These are phyloP conservation scores for Echium plantagineum DNA, from an alignment of 257 asterid genomes.

Conservation along the genomic window DNA sequence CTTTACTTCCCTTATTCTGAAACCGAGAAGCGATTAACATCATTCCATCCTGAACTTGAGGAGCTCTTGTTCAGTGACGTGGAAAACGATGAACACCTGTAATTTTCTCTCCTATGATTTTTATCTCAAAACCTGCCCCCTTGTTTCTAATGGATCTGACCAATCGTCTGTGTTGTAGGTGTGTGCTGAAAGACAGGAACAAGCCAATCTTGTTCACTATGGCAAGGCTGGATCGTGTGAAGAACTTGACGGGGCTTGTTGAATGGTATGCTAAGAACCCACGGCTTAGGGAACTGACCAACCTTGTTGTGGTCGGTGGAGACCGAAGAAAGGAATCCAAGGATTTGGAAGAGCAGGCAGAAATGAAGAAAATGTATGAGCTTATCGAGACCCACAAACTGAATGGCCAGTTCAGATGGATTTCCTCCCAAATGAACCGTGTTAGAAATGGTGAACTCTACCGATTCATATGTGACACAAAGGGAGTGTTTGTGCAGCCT, in stretches of 20 bases:
- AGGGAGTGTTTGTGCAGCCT: conserved; percentile 85
- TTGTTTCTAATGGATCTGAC: background rate
- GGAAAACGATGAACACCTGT: conserved; percentile 85
- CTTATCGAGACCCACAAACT: conserved; percentile 62
- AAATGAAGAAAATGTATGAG: conserved; percentile 84
- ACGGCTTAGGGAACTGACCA: conserved; percentile 55
- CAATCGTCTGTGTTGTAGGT: conserved; percentile 20
- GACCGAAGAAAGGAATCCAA: conserved; percentile 87
- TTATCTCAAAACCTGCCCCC: background rate
- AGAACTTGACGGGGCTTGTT: conserved; percentile 83
- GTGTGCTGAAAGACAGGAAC: conserved; percentile 75
- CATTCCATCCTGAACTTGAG: conserved; percentile 70
- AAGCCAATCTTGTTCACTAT: conserved; percentile 90
- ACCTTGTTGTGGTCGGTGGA: conserved; percentile 90
- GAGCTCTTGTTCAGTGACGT: conserved; percentile 70
- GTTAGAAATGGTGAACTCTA: conserved; percentile 92
- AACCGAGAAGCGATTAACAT: conserved; percentile 59
- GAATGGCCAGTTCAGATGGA: conserved; percentile 92
- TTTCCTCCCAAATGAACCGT: conserved; percentile 98
- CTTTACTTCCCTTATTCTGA: conserved; percentile 66
- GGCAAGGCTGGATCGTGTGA: conserved; percentile 89
- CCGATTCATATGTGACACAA: conserved; percentile 76
- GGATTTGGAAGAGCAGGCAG: conserved; percentile 89
- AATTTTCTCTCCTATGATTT: conserved; percentile 14
- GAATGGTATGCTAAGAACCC: conserved; percentile 83